Percentiles rank a stretch among this genome's conserved stretches.
phyloP scores from a whole-genome alignment of 148 eudicot genomes.

The Limonium bicolor region DNA sequence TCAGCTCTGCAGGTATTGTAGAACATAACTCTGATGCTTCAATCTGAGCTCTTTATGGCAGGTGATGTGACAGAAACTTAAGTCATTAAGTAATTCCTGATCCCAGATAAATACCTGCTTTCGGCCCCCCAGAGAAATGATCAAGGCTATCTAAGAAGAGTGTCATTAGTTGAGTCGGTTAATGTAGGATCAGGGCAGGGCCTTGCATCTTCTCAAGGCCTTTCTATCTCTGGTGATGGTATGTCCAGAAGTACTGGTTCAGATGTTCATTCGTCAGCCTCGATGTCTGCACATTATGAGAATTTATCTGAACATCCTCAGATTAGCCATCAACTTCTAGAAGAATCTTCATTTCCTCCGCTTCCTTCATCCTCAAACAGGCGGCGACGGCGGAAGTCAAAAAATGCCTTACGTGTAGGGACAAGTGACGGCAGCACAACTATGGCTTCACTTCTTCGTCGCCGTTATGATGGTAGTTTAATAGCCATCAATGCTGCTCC shows the following conservation, averaged over 20 bases:
- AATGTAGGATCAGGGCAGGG: slow-evolving; percentile 16
- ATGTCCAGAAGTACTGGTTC: slow-evolving; percentile 13
- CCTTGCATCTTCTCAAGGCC: slow-evolving; percentile 14
- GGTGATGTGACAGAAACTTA: no score
- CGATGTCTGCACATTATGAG: slow-evolving; percentile 24
- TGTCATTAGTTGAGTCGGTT: slow-evolving; percentile 24
- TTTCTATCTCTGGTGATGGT: slow-evolving; percentile 9
- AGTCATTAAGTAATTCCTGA: no score
- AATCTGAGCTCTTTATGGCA: no score
- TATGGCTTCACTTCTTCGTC: slow-evolving; percentile 33
- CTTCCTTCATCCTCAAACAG: slow-evolving; percentile 31
- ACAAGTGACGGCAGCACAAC: slow-evolving; percentile 13
- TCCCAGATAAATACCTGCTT: slow-evolving; percentile 61
- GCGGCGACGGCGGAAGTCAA: slow-evolving; percentile 35
- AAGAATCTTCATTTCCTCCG: slow-evolving; percentile 62
- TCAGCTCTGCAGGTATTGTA: slow-evolving; percentile 50
- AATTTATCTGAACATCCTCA: slow-evolving; percentile 39
- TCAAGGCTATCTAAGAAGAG: slow-evolving; percentile 14
- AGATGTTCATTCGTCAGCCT: no score
- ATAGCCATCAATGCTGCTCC: slow-evolving; percentile 12
- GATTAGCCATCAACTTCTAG: slow-evolving; percentile 28
- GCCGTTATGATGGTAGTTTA: slow-evolving; percentile 19
- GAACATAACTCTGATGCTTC: no score
- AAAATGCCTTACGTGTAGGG: slow-evolving; percentile 20
- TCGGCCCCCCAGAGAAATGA: slow-evolving; percentile 30